phyloP scores from a whole-genome alignment of 2,329 filamentous ascomycete species.

The Fusarium sp. region DNA sequence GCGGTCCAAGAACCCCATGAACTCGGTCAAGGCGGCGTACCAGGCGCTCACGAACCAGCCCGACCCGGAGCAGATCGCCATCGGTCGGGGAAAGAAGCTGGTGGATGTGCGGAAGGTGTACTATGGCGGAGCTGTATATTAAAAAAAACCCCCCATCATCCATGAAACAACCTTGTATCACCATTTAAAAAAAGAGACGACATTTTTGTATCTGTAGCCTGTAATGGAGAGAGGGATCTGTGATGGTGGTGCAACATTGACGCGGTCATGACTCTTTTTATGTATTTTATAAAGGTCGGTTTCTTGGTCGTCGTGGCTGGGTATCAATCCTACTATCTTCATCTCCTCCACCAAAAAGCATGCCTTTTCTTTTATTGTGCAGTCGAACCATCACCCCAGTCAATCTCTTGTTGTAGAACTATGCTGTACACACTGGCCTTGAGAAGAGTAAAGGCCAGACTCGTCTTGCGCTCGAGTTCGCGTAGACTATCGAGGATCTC shows the following conservation, averaged over 20 bases:
- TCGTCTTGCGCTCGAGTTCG: slow-evolving; percentile 92
- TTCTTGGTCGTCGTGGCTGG: slow-evolving; percentile 27
- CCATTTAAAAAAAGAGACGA: slow-evolving; percentile 17
- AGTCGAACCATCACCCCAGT: slow-evolving; percentile 69
- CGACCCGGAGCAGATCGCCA: slow-evolving; percentile 89
- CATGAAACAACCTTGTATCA: slow-evolving; percentile 35
- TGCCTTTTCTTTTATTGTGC: slow-evolving; percentile 39
- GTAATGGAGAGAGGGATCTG: slow-evolving; percentile 27
- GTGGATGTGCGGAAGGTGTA: slow-evolving; percentile 98
- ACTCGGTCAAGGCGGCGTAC: slow-evolving; percentile 92
- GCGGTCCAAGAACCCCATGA: slow-evolving; percentile 95
- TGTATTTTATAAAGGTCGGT: slow-evolving; percentile 32
- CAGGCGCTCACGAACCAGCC: slow-evolving; percentile 85
- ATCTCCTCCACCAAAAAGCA: neutral
- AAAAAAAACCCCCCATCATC: slow-evolving; percentile 40
- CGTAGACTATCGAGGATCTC: slow-evolving; percentile 89
- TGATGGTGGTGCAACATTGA: neutral
- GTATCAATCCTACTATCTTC: slow-evolving; percentile 30
- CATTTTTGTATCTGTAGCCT: slow-evolving; percentile 41
- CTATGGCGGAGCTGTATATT: slow-evolving; percentile 83
- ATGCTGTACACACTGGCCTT: slow-evolving; percentile 99
- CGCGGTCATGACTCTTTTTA: neutral
- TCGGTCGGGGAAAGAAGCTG: slow-evolving; percentile 91
- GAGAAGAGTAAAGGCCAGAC: slow-evolving; percentile 91
- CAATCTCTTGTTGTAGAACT: slow-evolving; percentile 96